phyloP scores from a whole-genome alignment of 768 basidiomycete species.

The Collybia sordida region DNA sequence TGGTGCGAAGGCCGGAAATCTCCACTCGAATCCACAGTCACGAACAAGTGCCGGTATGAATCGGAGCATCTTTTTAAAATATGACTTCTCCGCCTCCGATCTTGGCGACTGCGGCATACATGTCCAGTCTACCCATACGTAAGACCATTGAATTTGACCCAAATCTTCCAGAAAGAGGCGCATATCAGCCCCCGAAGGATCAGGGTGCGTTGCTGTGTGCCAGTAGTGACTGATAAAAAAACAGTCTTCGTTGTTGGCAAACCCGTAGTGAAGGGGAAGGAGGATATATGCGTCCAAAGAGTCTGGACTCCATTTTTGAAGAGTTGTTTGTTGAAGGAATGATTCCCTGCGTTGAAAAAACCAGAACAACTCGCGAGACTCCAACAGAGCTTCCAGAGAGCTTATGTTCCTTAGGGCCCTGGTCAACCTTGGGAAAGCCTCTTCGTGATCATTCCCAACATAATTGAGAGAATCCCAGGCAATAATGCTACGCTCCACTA shows the following conservation, averaged over 20 bases:
- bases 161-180: background rate
- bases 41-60: background rate
- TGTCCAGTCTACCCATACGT: background rate
- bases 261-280: background rate
- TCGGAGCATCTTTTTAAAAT: background rate
- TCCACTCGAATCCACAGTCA: background rate
- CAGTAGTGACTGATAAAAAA: slow-evolving; percentile 1
- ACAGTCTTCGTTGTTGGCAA: background rate
- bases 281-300: background rate
- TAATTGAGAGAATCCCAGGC: background rate
- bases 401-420: background rate
- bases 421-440: background rate
- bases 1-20: background rate
- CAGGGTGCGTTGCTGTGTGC: background rate
- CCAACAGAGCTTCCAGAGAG: background rate
- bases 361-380: background rate
- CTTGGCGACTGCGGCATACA: background rate
- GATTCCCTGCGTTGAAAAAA: background rate
- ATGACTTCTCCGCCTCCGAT: background rate
- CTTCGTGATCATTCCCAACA: background rate
- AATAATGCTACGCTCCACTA: background rate
- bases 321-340: background rate
- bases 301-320: background rate
- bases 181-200: background rate
- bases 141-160: background rate